phyloP scores from a whole-genome alignment of 345 rosid genomes.

The Arabis hirsuta region DNA sequence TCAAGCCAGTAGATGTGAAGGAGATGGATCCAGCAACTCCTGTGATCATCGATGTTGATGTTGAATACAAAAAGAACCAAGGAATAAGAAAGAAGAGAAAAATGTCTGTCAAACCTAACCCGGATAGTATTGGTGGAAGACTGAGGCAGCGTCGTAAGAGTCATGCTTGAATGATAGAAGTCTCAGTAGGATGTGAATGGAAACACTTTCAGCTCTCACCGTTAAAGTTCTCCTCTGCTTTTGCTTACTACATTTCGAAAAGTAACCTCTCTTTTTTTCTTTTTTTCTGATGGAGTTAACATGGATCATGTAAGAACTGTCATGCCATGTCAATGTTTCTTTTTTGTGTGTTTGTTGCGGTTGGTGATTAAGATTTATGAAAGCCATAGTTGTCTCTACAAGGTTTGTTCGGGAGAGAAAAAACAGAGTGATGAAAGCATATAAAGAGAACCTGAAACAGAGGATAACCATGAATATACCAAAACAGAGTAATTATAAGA shows the following conservation, averaged over 20 bases:
- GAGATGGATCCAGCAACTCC: conserved; percentile 37
- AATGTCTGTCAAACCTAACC: conserved; percentile 39
- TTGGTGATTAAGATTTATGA: neutral
- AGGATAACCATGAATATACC: no score
- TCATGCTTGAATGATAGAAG: conserved; percentile 10
- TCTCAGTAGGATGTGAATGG: neutral
- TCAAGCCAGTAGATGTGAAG: conserved; percentile 24
- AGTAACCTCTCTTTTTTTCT: neutral
- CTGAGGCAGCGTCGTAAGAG: conserved; percentile 47
- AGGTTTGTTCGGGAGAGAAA: no score
- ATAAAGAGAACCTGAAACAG: no score
- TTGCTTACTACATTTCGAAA: conserved; percentile 1
- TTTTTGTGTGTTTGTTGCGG: conserved; percentile 10
- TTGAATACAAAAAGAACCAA: neutral
- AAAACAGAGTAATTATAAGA: no score
- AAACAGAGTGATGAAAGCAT: no score
- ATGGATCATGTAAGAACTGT: conserved; percentile 23
- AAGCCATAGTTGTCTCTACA: no score
- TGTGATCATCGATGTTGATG: conserved; percentile 16
- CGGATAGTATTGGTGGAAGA: conserved; percentile 55
- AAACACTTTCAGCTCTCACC: conserved; percentile 4
- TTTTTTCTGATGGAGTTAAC: neutral
- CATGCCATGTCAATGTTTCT: conserved; percentile 15
- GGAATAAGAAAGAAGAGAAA: conserved; percentile 30
- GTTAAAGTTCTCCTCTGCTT: conserved; percentile 13